Conservation (phyloP, 1,139 yeast species). For the Tardiomyces digboiensis region DNA sequence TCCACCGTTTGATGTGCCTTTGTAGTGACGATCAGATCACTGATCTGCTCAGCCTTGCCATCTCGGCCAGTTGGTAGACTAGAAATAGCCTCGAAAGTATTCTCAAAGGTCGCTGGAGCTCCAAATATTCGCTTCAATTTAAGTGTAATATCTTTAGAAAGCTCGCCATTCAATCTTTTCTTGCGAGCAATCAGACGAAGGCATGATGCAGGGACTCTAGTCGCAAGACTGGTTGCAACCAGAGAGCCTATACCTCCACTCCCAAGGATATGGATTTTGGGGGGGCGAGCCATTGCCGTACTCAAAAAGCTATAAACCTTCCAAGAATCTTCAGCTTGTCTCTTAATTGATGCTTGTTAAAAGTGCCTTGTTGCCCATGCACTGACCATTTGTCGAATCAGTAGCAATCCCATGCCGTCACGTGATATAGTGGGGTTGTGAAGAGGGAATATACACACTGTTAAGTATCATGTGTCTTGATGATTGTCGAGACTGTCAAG, state of each 20-base stretch:
- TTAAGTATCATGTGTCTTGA: too few species aligned
- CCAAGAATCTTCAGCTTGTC: too few species aligned
- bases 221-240: constrained; percentile 27
- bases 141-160: constrained; percentile 3
- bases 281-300: too few species aligned
- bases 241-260: constrained; percentile 31
- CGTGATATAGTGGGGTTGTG: too few species aligned
- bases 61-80: neutral
- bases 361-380: too few species aligned
- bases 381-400: too few species aligned
- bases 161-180: constrained; percentile 7
- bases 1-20: constrained; percentile 47
- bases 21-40: constrained; percentile 50
- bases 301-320: too few species aligned
- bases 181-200: constrained; percentile 34
- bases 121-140: constrained; percentile 3
- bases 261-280: constrained; percentile 26
- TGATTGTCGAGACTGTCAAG: too few species aligned
- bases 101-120: constrained; percentile 7
- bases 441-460: too few species aligned
- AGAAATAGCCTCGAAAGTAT: constrained; percentile 2
- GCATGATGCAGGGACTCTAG: constrained; percentile 26
- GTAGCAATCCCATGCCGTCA: too few species aligned
- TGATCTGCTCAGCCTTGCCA: constrained; percentile 23
- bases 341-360: too few species aligned